Percentiles rank a stretch among this genome's conserved stretches.
phyloP scores from a whole-genome alignment of 257 asterid species.

The Rhazya stricta region DNA sequence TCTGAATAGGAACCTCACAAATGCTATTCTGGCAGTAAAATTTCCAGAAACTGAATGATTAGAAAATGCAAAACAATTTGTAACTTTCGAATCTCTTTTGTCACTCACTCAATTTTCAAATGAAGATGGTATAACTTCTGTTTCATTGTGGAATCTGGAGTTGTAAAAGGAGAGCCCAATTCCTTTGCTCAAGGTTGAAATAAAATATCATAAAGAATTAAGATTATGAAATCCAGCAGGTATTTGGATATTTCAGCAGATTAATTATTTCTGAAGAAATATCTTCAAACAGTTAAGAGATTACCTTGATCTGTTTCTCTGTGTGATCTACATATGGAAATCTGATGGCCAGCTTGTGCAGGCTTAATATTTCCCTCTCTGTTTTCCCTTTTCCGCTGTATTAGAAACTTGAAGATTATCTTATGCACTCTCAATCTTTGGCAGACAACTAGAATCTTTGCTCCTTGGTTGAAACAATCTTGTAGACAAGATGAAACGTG shows the following conservation, averaged over 20 bases:
- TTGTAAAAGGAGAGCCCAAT: background rate
- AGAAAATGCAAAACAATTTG: no score
- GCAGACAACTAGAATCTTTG: conserved; percentile 82
- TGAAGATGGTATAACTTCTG: background rate
- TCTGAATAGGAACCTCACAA: background rate
- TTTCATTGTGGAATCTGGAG: background rate
- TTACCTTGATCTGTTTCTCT: background rate
- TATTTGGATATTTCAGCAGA: background rate
- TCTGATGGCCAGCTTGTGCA: background rate
- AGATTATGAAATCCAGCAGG: background rate
- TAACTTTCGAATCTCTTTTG: background rate
- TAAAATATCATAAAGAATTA: background rate
- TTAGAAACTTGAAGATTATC: conserved; percentile 7
- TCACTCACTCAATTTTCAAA: background rate
- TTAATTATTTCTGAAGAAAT: background rate
- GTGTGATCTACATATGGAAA: background rate
- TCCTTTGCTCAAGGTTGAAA: background rate
- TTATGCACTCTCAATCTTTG: conserved; percentile 22
- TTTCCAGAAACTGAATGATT: background rate
- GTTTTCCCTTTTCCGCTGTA: background rate
- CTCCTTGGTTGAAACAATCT: conserved; percentile 57
- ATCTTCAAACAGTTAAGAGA: background rate
- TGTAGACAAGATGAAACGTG: conserved; percentile 45
- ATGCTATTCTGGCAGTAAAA: background rate
- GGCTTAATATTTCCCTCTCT: background rate